A percentile compares a stretch with the other conserved stretches of the same genome.
phyloP scores from a whole-genome alignment of 2,329 filamentous ascomycete species.

The Stagonosporopsis rhizophila region DNA sequence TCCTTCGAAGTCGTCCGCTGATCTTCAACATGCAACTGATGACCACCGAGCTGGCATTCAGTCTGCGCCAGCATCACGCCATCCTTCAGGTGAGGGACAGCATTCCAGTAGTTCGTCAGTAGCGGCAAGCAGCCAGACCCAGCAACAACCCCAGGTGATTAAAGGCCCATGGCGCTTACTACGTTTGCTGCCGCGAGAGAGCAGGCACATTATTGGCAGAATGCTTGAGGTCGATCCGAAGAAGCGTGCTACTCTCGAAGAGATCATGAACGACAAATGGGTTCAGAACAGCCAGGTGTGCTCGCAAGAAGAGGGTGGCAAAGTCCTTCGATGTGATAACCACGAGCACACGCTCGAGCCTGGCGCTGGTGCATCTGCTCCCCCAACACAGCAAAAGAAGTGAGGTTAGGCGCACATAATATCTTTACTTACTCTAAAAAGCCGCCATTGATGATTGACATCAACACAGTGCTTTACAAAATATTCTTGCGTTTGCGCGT shows the following conservation, averaged over 20 bases:
- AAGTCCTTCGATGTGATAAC: slow-evolving; percentile 73
- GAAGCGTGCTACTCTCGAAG: slow-evolving; percentile 81
- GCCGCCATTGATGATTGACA: slow-evolving; percentile 15
- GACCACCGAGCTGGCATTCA: slow-evolving; percentile 39
- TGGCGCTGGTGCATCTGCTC: slow-evolving; percentile 44
- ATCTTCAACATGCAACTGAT: slow-evolving; percentile 48
- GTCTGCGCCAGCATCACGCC: slow-evolving; percentile 53
- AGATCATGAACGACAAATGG: slow-evolving; percentile 90
- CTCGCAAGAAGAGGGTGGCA: slow-evolving; percentile 75
- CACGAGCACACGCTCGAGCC: slow-evolving; percentile 89
- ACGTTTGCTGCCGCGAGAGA: slow-evolving; percentile 86
- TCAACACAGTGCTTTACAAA: slow-evolving; percentile 10
- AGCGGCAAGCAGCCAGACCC: slow-evolving; percentile 42
- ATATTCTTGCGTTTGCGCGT: slow-evolving; percentile 6
- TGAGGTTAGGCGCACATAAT: slow-evolving; percentile 24
- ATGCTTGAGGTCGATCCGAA: slow-evolving; percentile 92
- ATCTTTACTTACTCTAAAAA: neutral
- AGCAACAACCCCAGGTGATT: slow-evolving; percentile 71
- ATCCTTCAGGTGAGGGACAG: slow-evolving; percentile 39
- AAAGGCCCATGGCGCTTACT: slow-evolving; percentile 92
- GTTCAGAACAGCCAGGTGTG: slow-evolving; percentile 86
- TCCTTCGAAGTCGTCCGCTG: slow-evolving; percentile 40
- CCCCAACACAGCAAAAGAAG: slow-evolving; percentile 46
- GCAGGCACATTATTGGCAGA: slow-evolving; percentile 83
- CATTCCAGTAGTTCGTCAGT: slow-evolving; percentile 27